These are phyloP conservation scores for Pilobolus umbonatus DNA, from an alignment of 192 early-diverging fungal genomes.

Conservation along the genomic window DNA sequence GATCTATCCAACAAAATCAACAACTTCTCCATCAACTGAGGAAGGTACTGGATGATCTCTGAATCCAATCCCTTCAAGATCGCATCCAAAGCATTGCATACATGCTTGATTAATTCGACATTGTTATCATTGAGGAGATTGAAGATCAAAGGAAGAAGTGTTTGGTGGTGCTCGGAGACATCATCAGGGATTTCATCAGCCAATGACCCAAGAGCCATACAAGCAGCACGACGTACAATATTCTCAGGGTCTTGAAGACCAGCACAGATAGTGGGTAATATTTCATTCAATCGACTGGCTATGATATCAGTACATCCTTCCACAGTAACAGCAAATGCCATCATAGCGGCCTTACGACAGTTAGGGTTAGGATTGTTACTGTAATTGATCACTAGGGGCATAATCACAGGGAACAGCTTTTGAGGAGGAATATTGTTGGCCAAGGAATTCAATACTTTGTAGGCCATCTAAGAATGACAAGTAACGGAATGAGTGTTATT, in stretches of 20 bases:
- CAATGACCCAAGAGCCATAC: conserved; percentile 76
- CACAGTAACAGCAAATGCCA: conserved; percentile 72
- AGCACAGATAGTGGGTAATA: conserved; percentile 65
- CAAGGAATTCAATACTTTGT: conserved; percentile 67
- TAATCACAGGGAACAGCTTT: conserved; percentile 77
- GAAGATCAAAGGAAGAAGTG: conserved; percentile 80
- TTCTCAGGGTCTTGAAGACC: conserved; percentile 77
- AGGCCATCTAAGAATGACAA: conserved; percentile 34
- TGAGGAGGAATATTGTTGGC: conserved; percentile 80
- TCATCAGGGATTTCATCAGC: conserved; percentile 77
- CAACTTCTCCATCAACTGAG: conserved; percentile 76
- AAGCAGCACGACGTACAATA: conserved; percentile 77
- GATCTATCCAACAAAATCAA: conserved; percentile 66
- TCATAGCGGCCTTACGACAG: conserved; percentile 82
- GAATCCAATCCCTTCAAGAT: conserved; percentile 81
- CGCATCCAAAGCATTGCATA: conserved; percentile 79
- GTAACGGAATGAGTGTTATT: too few species aligned
- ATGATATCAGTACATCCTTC: conserved; percentile 87
- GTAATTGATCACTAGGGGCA: conserved; percentile 66
- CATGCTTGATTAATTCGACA: conserved; percentile 66
- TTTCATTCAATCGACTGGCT: conserved; percentile 64
- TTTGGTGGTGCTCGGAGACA: conserved; percentile 72
- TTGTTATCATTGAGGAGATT: conserved; percentile 73
- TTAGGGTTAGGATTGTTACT: conserved; percentile 70
- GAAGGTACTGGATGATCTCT: conserved; percentile 74